Evolutionary conservation across 2,329 filamentous ascomycete species (phyloP).

Genomic region (Piedraia hortae): DNA sequence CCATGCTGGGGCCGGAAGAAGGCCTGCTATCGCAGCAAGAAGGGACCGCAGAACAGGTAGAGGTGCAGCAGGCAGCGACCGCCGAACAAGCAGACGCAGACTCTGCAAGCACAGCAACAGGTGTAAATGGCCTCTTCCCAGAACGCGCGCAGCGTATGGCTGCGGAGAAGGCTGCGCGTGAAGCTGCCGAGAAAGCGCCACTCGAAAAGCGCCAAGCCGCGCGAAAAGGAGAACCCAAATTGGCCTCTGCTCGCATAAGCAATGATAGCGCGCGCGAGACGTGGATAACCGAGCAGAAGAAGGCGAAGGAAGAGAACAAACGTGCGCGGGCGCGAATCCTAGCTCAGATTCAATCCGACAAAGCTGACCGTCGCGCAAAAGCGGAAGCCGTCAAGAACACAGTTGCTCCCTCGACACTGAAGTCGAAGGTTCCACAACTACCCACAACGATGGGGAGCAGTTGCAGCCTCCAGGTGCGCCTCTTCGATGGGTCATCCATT

Average conservation of each 20-base stretch:
- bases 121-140: slow-evolving; percentile 15
- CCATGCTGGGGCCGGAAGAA: slow-evolving; percentile 14
- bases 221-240: slow-evolving; percentile 14
- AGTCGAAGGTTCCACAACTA: too few species aligned
- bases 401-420: too few species aligned
- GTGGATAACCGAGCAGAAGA: slow-evolving; percentile 21
- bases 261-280: slow-evolving; percentile 11
- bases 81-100: too few species aligned
- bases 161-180: slow-evolving; percentile 15
- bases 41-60: slow-evolving; percentile 1
- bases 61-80: neutral
- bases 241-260: slow-evolving; percentile 12
- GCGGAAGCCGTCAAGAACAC: slow-evolving; percentile 2
- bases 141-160: slow-evolving; percentile 24
- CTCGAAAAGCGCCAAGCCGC: slow-evolving; percentile 13
- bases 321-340: slow-evolving; percentile 46
- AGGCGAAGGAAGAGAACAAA: slow-evolving; percentile 34
- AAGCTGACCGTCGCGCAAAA: slow-evolving; percentile 32
- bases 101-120: neutral
- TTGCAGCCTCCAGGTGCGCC: slow-evolving; percentile 38
- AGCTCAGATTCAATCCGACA: slow-evolving; percentile 50
- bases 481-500: slow-evolving; percentile 63
- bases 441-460: too few species aligned
- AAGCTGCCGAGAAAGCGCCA: slow-evolving; percentile 23
- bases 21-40: slow-evolving; percentile 1